Evolutionary conservation across 345 rosid species (phyloP).

Genomic region (Rhodamnia rubescens): DNA sequence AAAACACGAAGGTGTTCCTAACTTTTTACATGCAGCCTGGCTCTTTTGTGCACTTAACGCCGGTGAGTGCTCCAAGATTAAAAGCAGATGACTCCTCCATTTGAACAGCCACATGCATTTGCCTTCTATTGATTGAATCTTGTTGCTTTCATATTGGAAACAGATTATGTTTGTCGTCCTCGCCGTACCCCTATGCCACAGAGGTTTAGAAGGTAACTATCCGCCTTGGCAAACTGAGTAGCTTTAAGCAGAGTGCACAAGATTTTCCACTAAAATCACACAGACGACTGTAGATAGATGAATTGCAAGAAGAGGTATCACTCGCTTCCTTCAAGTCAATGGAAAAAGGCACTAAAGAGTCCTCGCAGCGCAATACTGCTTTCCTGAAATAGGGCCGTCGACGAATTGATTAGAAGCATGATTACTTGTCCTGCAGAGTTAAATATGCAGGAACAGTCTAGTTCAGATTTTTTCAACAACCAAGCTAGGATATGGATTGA

Average conservation of each 20-base stretch:
- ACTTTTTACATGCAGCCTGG: neutral
- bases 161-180: neutral
- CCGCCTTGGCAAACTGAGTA: neutral
- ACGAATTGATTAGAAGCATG: too few species aligned
- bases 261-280: neutral
- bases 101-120: neutral
- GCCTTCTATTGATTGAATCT: neutral
- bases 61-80: neutral
- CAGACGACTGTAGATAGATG: neutral
- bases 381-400: too few species aligned
- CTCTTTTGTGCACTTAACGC: neutral
- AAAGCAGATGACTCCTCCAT: neutral
- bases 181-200: neutral
- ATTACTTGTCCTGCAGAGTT: too few species aligned
- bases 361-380: neutral
- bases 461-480: too few species aligned
- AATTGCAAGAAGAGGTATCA: neutral
- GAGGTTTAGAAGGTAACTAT: neutral
- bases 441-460: too few species aligned
- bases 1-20: neutral
- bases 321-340: neutral
- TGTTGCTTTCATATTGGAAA: neutral
- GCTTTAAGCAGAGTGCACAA: neutral
- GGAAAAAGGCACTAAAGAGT: neutral
- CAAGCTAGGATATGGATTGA: too few species aligned